A percentile compares a stretch with the other conserved stretches of the same genome.
Conservation (phyloP, 305 asterid species). For the Withania somnifera region DNA sequence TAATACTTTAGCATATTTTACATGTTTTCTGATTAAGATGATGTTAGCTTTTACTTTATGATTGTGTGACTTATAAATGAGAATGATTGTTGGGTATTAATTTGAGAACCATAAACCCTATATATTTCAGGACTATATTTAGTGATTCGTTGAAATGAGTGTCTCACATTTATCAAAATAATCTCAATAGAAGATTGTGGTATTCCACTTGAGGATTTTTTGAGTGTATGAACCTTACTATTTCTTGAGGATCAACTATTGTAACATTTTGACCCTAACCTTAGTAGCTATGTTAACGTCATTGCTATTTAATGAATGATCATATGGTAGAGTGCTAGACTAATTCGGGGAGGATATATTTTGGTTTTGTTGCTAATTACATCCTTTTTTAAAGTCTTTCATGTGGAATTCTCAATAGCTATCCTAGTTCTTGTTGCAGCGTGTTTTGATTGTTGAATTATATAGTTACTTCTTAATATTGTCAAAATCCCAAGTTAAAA, state of each 20-base stretch:
- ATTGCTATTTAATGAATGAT: neutral
- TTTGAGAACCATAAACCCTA: neutral
- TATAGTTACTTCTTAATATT: neutral
- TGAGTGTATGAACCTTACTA: neutral
- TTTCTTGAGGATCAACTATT: neutral
- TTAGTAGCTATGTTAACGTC: neutral
- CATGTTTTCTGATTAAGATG: neutral
- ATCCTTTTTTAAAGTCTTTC: neutral
- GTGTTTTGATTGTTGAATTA: neutral
- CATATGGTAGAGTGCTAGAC: neutral
- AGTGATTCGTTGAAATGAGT: neutral
- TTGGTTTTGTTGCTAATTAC: neutral
- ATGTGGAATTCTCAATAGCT: neutral
- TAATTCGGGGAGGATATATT: neutral
- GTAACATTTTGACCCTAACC: neutral
- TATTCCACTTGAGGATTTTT: neutral
- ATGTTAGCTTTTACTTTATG: neutral
- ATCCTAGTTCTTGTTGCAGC: neutral
- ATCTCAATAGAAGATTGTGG: neutral
- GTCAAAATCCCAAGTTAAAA: neutral
- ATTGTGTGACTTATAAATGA: neutral
- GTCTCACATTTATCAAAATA: neutral
- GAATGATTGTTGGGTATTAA: neutral
- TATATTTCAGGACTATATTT: neutral
- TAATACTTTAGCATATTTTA: neutral